Evolutionary conservation across 1,284 basidiomycete genomes (phyloP), one percentile per base, ranked within the genome.

Genomic region (Porodaedalea pini): DNA sequence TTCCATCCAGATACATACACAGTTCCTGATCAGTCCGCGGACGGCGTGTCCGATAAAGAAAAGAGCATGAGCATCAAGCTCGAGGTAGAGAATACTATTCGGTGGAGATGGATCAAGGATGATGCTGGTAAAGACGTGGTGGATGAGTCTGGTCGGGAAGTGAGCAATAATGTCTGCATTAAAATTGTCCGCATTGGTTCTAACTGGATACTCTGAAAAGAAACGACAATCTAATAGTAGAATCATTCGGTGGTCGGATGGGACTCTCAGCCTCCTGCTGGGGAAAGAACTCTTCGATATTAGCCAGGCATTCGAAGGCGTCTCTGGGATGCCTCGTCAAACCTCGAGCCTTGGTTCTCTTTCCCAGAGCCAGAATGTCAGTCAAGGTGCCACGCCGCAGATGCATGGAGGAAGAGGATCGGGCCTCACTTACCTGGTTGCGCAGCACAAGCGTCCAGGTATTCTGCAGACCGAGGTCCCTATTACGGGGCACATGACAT

Each of bases 281-380:
- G 94, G 94, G 51, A 88, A 88, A 70, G 94, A 97, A 67, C 77
- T 94, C 4, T 95, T 94, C 70, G 93, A 97, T 73, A 86, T 97
- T 58, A 84, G 80, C 51, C 80, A 88, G 68, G 84, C 80, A 57
- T 73, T 88, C 59, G 90, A 93, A 66, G 85, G 79, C 8, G 88
- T 88, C 7, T 86, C 81, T 41, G 75, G 77, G 36, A 70, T 81
- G 40, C 70, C 79, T 37, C 81, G 81, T 44, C 78, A 83, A 61
- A 74, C 78, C 17, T 68, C 83, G 56, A 81, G 82, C 29, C 70
- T 72, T 34, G 57, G 60, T 17, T 61, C 59, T 15, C 56, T 61
- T 39, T 56, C 51, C 53, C 60, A 27, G 73, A 75, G 55, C 67
- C 75, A 37, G 70, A 67, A 37, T 66, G 71, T 51, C 74, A 77